These are phyloP conservation scores for Eucalyptus brandiana DNA, from an alignment of 345 rosid genomes.

Conservation along the genomic window DNA sequence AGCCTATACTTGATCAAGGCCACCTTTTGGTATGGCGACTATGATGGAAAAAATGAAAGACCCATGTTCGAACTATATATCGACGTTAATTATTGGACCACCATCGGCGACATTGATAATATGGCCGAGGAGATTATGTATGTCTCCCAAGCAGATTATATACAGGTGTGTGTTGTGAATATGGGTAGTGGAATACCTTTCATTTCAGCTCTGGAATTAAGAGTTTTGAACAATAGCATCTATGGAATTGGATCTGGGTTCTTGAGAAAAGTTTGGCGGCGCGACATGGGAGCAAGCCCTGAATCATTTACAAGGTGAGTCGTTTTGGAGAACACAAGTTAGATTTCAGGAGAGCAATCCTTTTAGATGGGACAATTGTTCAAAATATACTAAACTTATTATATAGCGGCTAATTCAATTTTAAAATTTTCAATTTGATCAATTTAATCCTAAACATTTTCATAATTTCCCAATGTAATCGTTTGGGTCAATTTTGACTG, in stretches of 20 bases:
- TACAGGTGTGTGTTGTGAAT: slow-evolving; percentile 5
- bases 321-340: background rate
- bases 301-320: background rate
- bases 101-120: background rate
- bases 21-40: slow-evolving; percentile 3
- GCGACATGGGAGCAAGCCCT: background rate
- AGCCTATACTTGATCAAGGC: background rate
- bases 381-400: too few relatives aligned
- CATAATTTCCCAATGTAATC: too few relatives aligned
- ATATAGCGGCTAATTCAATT: rapidly evolving
- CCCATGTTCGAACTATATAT: slow-evolving; percentile 6
- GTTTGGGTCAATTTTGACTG: too few relatives aligned
- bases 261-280: rapidly evolving
- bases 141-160: background rate
- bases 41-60: background rate
- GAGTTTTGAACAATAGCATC: background rate
- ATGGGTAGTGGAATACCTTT: slow-evolving; percentile 2
- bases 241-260: background rate
- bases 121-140: background rate
- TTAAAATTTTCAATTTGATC: too few relatives aligned
- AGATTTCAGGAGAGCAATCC: background rate
- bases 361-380: too few relatives aligned
- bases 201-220: slow-evolving; percentile 8
- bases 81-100: background rate
- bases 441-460: too few relatives aligned